Conservation (phyloP, 106 monocot species). For the Apostasia shenzhenica region DNA sequence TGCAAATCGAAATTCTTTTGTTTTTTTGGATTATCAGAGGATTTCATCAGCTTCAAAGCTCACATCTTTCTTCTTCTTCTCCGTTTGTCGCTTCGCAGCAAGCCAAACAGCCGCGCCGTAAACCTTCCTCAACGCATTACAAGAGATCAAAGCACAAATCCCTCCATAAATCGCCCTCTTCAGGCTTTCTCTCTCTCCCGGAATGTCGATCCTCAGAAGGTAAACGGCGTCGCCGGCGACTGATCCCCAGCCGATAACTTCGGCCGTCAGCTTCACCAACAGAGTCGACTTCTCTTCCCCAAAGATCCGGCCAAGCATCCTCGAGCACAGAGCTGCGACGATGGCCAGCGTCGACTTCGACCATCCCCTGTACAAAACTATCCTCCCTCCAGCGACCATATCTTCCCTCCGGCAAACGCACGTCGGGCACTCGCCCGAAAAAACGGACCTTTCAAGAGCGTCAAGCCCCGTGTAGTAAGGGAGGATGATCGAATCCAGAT, state of each 20-base stretch:
- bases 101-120: constrained; percentile 18
- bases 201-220: constrained; percentile 19
- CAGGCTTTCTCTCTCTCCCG: not conserved
- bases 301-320: constrained; percentile 46
- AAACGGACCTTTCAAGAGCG: constrained; percentile 34
- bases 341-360: constrained; percentile 48
- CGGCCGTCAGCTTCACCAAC: constrained; percentile 24
- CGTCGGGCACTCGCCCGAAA: constrained; percentile 61
- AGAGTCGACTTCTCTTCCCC: constrained; percentile 26
- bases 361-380: constrained; percentile 43
- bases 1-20: not conserved
- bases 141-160: constrained; percentile 23
- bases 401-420: constrained; percentile 60
- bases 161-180: constrained; percentile 26
- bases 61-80: constrained; percentile 1
- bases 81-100: not conserved
- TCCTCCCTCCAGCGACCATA: constrained; percentile 63
- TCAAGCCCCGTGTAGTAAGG: constrained; percentile 90
- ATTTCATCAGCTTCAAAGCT: constrained; percentile 9
- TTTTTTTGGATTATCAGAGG: not conserved
- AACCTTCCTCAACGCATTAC: constrained; percentile 47
- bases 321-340: constrained; percentile 38
- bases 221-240: constrained; percentile 37
- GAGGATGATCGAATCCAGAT: constrained; percentile 55
- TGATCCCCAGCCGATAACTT: constrained; percentile 52